These are phyloP conservation scores for Pseudotsuga menziesii DNA, from an alignment of 75 land plant species.

Conservation along the genomic window DNA sequence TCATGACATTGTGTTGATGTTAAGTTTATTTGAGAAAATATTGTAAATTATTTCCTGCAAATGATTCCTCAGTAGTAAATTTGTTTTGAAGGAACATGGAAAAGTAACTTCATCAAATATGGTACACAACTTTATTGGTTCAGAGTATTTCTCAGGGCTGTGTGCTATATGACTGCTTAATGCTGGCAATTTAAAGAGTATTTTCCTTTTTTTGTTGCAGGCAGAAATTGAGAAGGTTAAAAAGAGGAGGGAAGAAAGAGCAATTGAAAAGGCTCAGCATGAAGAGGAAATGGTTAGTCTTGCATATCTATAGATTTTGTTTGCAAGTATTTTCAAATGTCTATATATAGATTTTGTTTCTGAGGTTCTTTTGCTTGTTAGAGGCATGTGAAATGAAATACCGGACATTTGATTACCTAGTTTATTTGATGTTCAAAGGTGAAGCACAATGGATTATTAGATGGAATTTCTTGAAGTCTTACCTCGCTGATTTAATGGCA, in stretches of 20 bases:
- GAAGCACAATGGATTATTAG: not conserved
- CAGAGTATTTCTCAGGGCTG: not conserved
- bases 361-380: not conserved
- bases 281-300: constrained; percentile 93
- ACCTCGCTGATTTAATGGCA: constrained; percentile 1
- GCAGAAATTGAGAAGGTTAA: constrained; percentile 98
- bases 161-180: not conserved
- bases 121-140: too few species aligned
- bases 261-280: constrained; percentile 89
- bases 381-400: not conserved
- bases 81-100: not conserved
- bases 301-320: too few species aligned
- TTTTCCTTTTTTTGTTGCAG: constrained; percentile 22
- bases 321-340: too few species aligned
- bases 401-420: not conserved
- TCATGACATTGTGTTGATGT: not conserved
- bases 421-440: not conserved
- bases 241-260: constrained; percentile 96
- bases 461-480: not conserved
- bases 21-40: not conserved
- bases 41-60: not conserved
- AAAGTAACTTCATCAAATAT: not conserved
- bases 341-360: not conserved
- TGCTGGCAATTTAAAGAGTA: not conserved
- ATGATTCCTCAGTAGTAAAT: not conserved